Evolutionary conservation across 2,329 filamentous ascomycete genomes (phyloP).

Genomic region (Fulvia fulva): DNA sequence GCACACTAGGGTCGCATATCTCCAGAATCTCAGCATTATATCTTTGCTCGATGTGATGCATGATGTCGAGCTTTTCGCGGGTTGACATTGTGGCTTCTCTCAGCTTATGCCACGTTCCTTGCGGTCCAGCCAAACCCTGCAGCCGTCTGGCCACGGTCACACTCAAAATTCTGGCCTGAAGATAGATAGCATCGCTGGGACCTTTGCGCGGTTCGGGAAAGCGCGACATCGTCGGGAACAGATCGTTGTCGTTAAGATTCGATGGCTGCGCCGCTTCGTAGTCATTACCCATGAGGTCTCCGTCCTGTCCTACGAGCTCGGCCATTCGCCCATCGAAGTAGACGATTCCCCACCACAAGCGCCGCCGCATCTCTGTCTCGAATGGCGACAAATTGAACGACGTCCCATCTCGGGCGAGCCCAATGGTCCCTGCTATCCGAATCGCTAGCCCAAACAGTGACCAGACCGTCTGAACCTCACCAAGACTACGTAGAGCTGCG

Average conservation of each 20-base stretch:
- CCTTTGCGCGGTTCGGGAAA: conserved; percentile 22
- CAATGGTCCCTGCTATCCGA: conserved; percentile 45
- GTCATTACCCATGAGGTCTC: conserved; percentile 25
- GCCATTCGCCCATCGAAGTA: conserved; percentile 65
- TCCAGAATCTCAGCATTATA: conserved; percentile 24
- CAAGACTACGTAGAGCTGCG: conserved; percentile 21
- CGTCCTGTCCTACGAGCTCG: conserved; percentile 48
- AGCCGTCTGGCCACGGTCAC: conserved; percentile 20
- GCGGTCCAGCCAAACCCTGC: conserved; percentile 20
- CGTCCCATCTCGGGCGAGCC: conserved; percentile 28
- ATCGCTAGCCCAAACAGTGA: conserved; percentile 34
- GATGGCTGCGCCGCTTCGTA: conserved; percentile 37
- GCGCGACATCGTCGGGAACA: conserved; percentile 44
- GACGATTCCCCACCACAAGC: conserved; percentile 46
- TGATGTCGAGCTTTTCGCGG: conserved; percentile 23
- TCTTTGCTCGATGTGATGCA: conserved; percentile 22
- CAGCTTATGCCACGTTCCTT: conserved; percentile 23
- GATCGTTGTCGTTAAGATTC: conserved; percentile 52
- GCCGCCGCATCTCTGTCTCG: conserved; percentile 33
- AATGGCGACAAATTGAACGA: conserved; percentile 30
- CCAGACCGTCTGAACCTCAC: conserved; percentile 25
- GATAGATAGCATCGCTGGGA: conserved; percentile 32
- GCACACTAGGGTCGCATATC: conserved; percentile 26
- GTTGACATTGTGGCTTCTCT: conserved; percentile 21
- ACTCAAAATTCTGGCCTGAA: conserved; percentile 21